phyloP scores from a whole-genome alignment of 2,329 filamentous ascomycete species.

The Stagonosporopsis cucurbitacearum region DNA sequence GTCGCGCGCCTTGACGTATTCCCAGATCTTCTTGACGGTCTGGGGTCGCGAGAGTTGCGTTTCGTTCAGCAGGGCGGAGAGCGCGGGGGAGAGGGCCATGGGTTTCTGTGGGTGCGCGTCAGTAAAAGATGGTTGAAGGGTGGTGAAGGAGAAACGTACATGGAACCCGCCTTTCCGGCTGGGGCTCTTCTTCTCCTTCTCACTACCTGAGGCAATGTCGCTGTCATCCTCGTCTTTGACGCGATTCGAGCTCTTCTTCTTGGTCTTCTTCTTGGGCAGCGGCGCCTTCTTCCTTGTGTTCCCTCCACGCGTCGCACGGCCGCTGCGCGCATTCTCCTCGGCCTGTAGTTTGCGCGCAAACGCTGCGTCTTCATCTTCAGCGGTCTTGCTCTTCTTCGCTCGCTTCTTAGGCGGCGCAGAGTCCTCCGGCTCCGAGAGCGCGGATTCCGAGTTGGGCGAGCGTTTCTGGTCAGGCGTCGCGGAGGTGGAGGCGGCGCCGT shows the following conservation, averaged over 20 bases:
- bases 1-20: slow-evolving; percentile 85
- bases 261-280: slow-evolving; percentile 68
- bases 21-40: slow-evolving; percentile 96
- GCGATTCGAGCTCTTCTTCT: slow-evolving; percentile 76
- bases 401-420: slow-evolving; percentile 55
- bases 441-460: slow-evolving; percentile 50
- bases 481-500: slow-evolving; percentile 38
- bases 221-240: slow-evolving; percentile 81
- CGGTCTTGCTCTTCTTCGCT: slow-evolving; percentile 70
- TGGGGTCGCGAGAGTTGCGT: slow-evolving; percentile 89
- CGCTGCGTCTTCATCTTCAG: slow-evolving; percentile 83
- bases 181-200: slow-evolving; percentile 68
- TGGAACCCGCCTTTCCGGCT: slow-evolving; percentile 90
- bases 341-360: slow-evolving; percentile 89
- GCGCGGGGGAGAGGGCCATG: slow-evolving; percentile 73
- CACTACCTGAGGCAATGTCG: slow-evolving; percentile 69
- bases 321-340: slow-evolving; percentile 77
- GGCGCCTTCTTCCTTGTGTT: slow-evolving; percentile 61
- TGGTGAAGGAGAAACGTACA: slow-evolving; percentile 54
- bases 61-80: slow-evolving; percentile 74
- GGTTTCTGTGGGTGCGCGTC: slow-evolving; percentile 62
- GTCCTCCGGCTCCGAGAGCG: slow-evolving; percentile 51
- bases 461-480: slow-evolving; percentile 50
- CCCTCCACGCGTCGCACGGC: slow-evolving; percentile 76
- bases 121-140: not conserved